Base-by-base conservation (phyloP, 2,329 filamentous ascomycete species). In the Xylariaceae sp. region DNA sequence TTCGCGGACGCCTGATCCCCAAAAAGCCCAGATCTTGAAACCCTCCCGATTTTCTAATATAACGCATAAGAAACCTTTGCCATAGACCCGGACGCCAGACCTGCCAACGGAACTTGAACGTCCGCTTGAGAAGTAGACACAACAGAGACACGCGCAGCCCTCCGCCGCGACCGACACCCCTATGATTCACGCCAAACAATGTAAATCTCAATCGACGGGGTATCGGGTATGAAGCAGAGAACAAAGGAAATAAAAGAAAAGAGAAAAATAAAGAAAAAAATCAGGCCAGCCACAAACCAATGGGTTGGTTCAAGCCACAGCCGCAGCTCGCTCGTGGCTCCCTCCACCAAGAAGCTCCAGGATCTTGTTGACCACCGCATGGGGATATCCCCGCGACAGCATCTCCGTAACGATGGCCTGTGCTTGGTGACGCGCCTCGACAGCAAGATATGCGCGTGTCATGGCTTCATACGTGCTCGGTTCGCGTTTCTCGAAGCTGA, bases 391-490 rank as follows among this genome's bases (percentile, higher is more conserved):
- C 41, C 92, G 78, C 32, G 80, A 81, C 24, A 96, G 72, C 76
- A 96, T 96, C 71, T 98, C 92, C 39, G 83, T 76, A 16, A 95
- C 89, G 11, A 95, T 83, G 9, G 59, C 66, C 66, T 88, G 81
- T 27, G 92, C 92, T 41, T 76, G 73, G 34, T 81, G 74, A 23
- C 86, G 81, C 59, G 94, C 80, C 59, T 94, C 87, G 3, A 84
- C 83, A 9, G 88, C 81, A 38, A 98, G 77, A 65, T 83, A 96
- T 1, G 92, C 92, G 31, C 92, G 78, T 4, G 89, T 95, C 92
- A 98, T 98, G 28, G 90, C 89, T 67, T 98, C 92, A 62, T 98
- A 98, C 4, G 92, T 98, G 70, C 88, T 96, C 3, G 92, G 92
- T 69, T 98, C 92, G 41, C 92, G 82, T 67, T 83, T 88, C 38